Conservation (phyloP, 2,329 filamentous ascomycete genomes). For the Chaetomiaceae sp. region DNA sequence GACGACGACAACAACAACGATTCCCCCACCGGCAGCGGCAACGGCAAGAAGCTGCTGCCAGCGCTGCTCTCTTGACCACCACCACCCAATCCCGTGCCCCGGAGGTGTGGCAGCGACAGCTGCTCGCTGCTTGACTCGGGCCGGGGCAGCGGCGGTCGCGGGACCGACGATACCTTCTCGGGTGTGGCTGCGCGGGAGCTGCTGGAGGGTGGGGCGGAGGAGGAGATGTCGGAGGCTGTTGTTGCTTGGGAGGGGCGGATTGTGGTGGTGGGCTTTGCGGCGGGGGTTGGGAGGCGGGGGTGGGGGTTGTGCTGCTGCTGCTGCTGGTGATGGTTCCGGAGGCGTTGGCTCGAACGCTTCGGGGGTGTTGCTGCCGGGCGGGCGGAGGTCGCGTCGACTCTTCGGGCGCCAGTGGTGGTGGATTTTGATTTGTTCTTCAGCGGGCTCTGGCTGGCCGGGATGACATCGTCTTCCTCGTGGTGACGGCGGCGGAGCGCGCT, state of each 20-base stretch:
- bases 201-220: conserved; percentile 17
- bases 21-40: not conserved
- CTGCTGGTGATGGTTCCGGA: conserved; percentile 6
- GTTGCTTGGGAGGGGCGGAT: conserved; percentile 40
- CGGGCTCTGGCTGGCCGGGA: conserved; percentile 30
- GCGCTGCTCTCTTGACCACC: too few species aligned
- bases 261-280: not conserved
- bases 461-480: conserved; percentile 23
- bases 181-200: not conserved
- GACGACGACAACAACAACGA: too few species aligned
- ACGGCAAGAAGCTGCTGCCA: conserved; percentile 1
- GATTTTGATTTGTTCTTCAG: not conserved
- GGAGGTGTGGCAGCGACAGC: conserved; percentile 6
- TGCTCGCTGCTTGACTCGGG: conserved; percentile 10
- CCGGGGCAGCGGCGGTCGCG: conserved; percentile 8
- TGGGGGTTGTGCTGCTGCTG: conserved; percentile 7
- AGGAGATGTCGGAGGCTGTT: conserved; percentile 35
- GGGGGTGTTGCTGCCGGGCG: conserved; percentile 4
- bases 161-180: conserved; percentile 2
- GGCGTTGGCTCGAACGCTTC: conserved; percentile 14
- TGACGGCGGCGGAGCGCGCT: not conserved
- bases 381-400: not conserved
- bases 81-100: not conserved
- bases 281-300: not conserved
- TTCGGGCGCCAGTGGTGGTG: not conserved